Evolutionary conservation across 805 yeast species (phyloP).

Genomic region (Metschnikowia colocasiae): DNA sequence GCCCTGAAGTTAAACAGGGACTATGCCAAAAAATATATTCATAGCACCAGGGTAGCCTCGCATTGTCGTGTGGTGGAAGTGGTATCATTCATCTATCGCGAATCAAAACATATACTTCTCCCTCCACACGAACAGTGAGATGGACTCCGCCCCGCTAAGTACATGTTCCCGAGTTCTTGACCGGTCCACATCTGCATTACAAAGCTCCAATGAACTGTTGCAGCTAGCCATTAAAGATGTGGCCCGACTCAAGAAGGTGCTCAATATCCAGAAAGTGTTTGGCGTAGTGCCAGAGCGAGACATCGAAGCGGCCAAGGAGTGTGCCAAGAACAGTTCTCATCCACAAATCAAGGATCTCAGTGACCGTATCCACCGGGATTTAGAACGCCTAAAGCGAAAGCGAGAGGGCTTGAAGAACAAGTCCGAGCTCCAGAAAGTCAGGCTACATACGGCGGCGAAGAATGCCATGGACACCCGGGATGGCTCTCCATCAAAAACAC

Average conservation of each 20-base stretch:
- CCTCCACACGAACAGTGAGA: not conserved
- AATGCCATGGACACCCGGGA: constrained; percentile 13
- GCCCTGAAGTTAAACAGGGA: no score
- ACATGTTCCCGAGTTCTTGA: constrained; percentile 12
- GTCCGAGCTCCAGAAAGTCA: constrained; percentile 38
- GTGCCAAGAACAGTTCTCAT: constrained; percentile 34
- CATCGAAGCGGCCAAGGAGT: constrained; percentile 36
- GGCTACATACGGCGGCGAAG: constrained; percentile 26
- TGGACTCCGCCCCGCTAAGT: constrained; percentile 4
- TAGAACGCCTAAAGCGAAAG: constrained; percentile 31
- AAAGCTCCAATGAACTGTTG: constrained; percentile 30
- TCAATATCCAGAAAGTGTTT: constrained; percentile 46
- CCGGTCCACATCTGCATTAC: constrained; percentile 30
- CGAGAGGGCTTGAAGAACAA: constrained; percentile 32
- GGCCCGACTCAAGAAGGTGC: constrained; percentile 35
- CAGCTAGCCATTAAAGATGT: constrained; percentile 39
- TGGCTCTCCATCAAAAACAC: constrained; percentile 14
- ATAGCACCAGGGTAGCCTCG: not conserved
- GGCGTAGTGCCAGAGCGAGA: constrained; percentile 50
- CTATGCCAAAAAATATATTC: no score
- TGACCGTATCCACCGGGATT: constrained; percentile 28
- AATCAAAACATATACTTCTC: constrained; percentile 2
- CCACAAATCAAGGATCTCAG: constrained; percentile 40
- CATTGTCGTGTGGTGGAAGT: not conserved
- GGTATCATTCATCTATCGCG: not conserved